Evolutionary conservation across 2,329 filamentous ascomycete species (phyloP), one percentile per base, ranked within the genome.

Genomic region (Cladorrhinum sp.): DNA sequence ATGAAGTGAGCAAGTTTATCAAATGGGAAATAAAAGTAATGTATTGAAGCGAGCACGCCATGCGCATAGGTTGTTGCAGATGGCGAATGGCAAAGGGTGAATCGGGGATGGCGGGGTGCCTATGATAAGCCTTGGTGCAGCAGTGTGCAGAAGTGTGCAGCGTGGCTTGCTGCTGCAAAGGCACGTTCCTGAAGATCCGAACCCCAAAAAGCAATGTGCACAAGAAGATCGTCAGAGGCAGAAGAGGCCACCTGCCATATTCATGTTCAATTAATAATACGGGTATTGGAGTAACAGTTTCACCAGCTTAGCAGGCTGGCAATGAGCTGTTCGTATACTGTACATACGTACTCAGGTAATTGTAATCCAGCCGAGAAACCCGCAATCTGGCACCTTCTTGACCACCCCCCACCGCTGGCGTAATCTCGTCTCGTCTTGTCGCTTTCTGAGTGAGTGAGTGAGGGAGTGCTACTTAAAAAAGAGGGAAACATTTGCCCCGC

Each of bases 331-430:
- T n/a, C n/a, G n/a, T n/a, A n/a, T n/a, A n/a, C n/a, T n/a, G n/a
- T n/a, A n/a, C n/a, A n/a, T n/a, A n/a, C n/a, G n/a, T n/a, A n/a
- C n/a, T n/a, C n/a, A n/a, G n/a, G 38, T 55, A 27, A 55, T 49
- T 38, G 57, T 25, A 27, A 45, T 10, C 12, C 32, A 13, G 32
- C 12, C 32, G 12, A 36, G n/a, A 24, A 50, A 58, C 24, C 54
- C 52, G 50, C 57, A 59, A 59, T 45, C 51, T 59, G 57, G 51
- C 49, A 25, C 27, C 51, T 18, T 50, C 25, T 38, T 48, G 22
- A 13, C 23, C 22, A 12, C 22, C 32, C 25, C 27, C 16, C 57
- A 27, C 57, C 53, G 38, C 45, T 36, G 50, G 38, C 25, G 38
- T 49, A 6, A 45, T 59, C 27, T 45, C 41, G 41, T 45, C 36